A percentile compares a stretch with the other conserved stretches of the same genome.
Evolutionary conservation across 768 basidiomycete species (phyloP).

Genomic region (Hebeloma cylindrosporum): DNA sequence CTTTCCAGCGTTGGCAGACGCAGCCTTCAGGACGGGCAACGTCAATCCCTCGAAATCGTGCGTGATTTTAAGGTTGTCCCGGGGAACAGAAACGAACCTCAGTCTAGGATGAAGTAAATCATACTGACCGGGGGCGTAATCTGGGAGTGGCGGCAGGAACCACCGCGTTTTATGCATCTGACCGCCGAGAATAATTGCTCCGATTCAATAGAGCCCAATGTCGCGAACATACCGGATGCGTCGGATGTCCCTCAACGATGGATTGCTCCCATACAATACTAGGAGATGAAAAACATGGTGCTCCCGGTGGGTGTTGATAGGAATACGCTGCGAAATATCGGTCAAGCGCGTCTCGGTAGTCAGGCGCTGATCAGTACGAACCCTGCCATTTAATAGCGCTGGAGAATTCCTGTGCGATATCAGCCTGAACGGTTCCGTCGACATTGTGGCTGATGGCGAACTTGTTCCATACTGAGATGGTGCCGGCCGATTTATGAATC

Average conservation of each 20-base stretch:
- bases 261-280: conserved; percentile 64
- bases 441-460: conserved; percentile 39
- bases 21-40: conserved; percentile 40
- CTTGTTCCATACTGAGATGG: conserved; percentile 43
- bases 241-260: conserved; percentile 60
- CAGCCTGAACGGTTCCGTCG: conserved; percentile 31
- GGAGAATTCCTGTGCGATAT: conserved; percentile 47
- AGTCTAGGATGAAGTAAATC: conserved; percentile 51
- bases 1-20: conserved; percentile 37
- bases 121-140: conserved; percentile 45
- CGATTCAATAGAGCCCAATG: too few species aligned
- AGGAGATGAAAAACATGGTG: conserved; percentile 44
- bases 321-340: conserved; percentile 36
- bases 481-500: conserved; percentile 32
- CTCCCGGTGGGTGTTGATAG: conserved; percentile 47
- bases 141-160: conserved; percentile 49
- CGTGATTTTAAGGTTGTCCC: conserved; percentile 43
- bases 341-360: neutral
- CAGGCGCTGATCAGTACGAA: conserved; percentile 19
- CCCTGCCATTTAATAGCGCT: conserved; percentile 57
- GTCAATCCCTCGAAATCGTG: conserved; percentile 49
- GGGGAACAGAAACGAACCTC: conserved; percentile 47
- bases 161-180: conserved; percentile 60
- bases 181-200: too few species aligned
- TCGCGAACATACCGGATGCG: conserved; percentile 52